A percentile compares a stretch with the other conserved stretches of the same genome.
Evolutionary conservation across 345 rosid genomes (phyloP).

Genomic region (Camelina hispida): DNA sequence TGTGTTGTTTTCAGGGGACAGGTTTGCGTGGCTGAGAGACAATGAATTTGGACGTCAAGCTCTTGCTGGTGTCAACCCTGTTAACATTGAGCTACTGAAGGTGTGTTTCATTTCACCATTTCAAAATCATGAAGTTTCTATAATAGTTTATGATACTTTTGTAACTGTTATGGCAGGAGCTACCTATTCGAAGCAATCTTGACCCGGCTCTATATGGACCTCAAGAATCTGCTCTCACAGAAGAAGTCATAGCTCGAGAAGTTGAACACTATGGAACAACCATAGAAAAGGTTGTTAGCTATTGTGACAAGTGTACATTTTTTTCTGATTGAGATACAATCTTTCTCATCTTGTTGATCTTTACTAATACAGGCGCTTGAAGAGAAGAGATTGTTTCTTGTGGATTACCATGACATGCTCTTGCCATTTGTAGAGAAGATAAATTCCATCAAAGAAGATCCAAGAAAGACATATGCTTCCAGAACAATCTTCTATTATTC

Average conservation of each 20-base stretch:
- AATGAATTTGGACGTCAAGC: constrained; percentile 92
- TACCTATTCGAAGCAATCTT: constrained; percentile 84
- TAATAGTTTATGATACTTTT: constrained; percentile 18
- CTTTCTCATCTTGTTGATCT: constrained; percentile 17
- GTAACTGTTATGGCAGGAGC: constrained; percentile 56
- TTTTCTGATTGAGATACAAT: neutral
- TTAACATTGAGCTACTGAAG: constrained; percentile 76
- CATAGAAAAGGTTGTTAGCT: constrained; percentile 63
- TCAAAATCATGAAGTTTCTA: neutral
- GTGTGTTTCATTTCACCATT: constrained; percentile 40
- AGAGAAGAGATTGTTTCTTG: constrained; percentile 78
- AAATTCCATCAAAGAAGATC: constrained; percentile 59
- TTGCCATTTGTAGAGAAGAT: constrained; percentile 77
- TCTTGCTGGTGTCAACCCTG: constrained; percentile 93
- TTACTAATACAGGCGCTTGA: constrained; percentile 66
- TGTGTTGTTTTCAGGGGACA: constrained; percentile 60
- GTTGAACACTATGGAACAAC: constrained; percentile 72
- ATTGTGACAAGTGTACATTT: neutral
- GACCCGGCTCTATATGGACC: constrained; percentile 82
- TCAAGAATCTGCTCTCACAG: constrained; percentile 79
- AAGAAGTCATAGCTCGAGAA: constrained; percentile 66
- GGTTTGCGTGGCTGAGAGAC: constrained; percentile 95
- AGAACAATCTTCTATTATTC: constrained; percentile 72
- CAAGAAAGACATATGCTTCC: constrained; percentile 80
- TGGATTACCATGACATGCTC: constrained; percentile 89